These are phyloP conservation scores for Suillus discolor DNA, from an alignment of 768 basidiomycete genomes.

Conservation along the genomic window DNA sequence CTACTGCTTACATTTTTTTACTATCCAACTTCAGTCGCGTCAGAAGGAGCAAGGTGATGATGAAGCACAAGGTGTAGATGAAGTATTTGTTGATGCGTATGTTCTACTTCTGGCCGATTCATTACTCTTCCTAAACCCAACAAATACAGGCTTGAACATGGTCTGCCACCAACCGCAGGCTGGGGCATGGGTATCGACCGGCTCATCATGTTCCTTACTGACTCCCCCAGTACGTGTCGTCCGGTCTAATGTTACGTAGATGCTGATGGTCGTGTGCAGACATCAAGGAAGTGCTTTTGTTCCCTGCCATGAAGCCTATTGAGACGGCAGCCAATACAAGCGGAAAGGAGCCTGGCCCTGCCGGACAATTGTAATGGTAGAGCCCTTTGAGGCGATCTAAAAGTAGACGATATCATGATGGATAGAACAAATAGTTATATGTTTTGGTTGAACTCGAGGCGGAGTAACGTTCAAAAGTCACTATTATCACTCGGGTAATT, in stretches of 20 bases:
- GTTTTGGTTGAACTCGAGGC: neutral
- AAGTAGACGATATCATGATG: neutral
- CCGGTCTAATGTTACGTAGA: constrained; percentile 10
- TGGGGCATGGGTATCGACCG: constrained; percentile 97
- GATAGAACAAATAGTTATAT: neutral
- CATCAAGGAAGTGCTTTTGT: constrained; percentile 95
- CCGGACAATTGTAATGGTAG: constrained; percentile 17
- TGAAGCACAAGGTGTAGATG: constrained; percentile 96
- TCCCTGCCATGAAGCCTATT: constrained; percentile 96
- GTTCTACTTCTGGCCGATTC: constrained; percentile 32
- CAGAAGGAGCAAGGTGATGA: constrained; percentile 99
- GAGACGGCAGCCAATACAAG: constrained; percentile 46
- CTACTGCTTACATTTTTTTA: constrained; percentile 1
- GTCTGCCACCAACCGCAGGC: constrained; percentile 95
- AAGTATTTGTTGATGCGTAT: constrained; percentile 93
- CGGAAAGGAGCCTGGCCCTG: constrained; percentile 33
- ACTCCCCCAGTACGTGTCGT: constrained; percentile 77
- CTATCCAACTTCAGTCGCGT: constrained; percentile 47
- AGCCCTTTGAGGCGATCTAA: neutral
- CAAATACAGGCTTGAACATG: constrained; percentile 81
- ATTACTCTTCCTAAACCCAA: neutral
- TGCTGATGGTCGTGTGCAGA: constrained; percentile 45
- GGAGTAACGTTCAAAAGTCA: neutral
- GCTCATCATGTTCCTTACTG: constrained; percentile 97
- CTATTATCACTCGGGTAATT: neutral